Evolutionary conservation across 2,329 filamentous ascomycete species (phyloP).

Genomic region (Pyrenochaeta sp.): DNA sequence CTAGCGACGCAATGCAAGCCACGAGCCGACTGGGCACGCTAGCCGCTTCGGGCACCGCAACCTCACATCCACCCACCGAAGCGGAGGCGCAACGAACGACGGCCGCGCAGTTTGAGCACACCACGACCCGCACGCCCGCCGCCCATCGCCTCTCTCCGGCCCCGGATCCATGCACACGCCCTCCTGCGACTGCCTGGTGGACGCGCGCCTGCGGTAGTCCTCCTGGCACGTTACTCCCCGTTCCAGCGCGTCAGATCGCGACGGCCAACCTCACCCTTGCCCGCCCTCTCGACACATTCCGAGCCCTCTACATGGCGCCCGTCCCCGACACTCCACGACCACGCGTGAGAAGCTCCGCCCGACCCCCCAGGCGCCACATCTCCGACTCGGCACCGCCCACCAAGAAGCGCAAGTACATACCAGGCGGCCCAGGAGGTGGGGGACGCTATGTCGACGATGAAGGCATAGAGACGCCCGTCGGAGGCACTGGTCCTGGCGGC

Average conservation of each 20-base stretch:
- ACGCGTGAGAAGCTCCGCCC: slow-evolving; percentile 44
- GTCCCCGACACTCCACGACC: slow-evolving; percentile 45
- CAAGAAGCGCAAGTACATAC: slow-evolving; percentile 71
- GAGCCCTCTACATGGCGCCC: slow-evolving; percentile 42
- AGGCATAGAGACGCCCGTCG: slow-evolving; percentile 65
- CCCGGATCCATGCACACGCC: slow-evolving; percentile 31
- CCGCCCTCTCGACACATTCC: slow-evolving; percentile 33
- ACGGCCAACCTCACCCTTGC: slow-evolving; percentile 31
- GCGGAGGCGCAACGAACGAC: slow-evolving; percentile 16
- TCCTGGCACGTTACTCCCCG: slow-evolving; percentile 25
- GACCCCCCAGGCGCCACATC: slow-evolving; percentile 41
- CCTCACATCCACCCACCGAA: slow-evolving; percentile 25
- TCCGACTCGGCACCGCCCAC: slow-evolving; percentile 52
- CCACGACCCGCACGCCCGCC: slow-evolving; percentile 27
- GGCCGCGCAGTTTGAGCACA: slow-evolving; percentile 24
- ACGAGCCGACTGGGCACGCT: slow-evolving; percentile 14
- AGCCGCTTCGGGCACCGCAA: slow-evolving; percentile 6
- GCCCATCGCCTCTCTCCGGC: slow-evolving; percentile 13
- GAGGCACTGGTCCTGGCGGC: slow-evolving; percentile 57
- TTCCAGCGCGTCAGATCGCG: slow-evolving; percentile 38
- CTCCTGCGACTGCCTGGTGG: slow-evolving; percentile 29
- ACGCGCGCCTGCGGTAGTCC: slow-evolving; percentile 37
- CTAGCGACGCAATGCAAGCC: slow-evolving; percentile 5
- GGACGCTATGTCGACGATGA: slow-evolving; percentile 82
- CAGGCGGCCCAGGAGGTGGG: slow-evolving; percentile 85